Conservation (phyloP, 2,329 filamentous ascomycete species). For the Penicillium italicum region DNA sequence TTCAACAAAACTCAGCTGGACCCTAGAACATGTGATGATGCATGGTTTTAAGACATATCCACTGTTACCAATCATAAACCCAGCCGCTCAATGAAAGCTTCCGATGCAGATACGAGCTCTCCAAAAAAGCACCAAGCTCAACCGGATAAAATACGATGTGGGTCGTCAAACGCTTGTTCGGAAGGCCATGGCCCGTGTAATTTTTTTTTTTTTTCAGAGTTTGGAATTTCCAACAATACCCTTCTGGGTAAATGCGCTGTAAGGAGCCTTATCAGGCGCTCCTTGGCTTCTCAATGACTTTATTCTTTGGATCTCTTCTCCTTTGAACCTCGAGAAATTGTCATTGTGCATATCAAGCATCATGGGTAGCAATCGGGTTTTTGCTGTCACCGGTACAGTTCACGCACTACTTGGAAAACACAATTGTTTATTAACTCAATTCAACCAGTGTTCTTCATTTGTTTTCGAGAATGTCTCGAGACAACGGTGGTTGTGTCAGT, state of each 20-base stretch:
- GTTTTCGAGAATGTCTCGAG: slow-evolving; percentile 78
- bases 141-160: neutral
- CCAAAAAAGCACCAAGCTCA: neutral
- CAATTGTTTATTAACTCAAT: neutral
- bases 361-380: slow-evolving; percentile 23
- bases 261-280: neutral
- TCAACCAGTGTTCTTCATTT: slow-evolving; percentile 26
- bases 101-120: neutral
- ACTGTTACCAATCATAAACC: neutral
- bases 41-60: neutral
- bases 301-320: neutral
- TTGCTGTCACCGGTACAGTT: slow-evolving; percentile 19
- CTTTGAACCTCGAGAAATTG: neutral
- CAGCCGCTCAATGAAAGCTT: neutral
- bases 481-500: slow-evolving; percentile 82
- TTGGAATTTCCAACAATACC: neutral
- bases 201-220: too few relatives aligned
- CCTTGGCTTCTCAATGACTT: neutral
- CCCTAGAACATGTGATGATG: neutral
- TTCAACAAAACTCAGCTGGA: neutral
- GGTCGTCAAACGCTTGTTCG: neutral
- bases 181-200: neutral
- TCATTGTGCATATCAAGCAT: neutral
- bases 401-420: neutral
- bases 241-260: neutral